Evolutionary conservation across 345 rosid species (phyloP).

Genomic region (Aquilaria yunnanensis): DNA sequence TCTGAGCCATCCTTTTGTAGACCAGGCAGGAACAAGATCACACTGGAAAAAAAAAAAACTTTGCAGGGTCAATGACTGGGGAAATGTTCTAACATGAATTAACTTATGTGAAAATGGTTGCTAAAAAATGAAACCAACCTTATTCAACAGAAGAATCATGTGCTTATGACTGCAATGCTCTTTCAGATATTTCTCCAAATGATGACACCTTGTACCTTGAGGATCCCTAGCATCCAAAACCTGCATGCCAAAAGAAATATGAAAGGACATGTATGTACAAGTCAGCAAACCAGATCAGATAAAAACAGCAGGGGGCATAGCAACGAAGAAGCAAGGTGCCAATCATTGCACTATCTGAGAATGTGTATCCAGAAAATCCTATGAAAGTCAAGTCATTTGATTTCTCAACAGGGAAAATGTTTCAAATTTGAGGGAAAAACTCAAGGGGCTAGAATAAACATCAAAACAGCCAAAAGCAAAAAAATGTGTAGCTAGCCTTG

Average conservation of each 20-base stretch:
- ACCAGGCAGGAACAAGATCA: constrained; percentile 97
- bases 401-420: too few species aligned
- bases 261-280: too few species aligned
- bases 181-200: constrained; percentile 80
- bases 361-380: too few species aligned
- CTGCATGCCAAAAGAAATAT: constrained; percentile 22
- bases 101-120: background rate
- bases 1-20: constrained; percentile 92
- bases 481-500: too few species aligned
- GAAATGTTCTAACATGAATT: background rate
- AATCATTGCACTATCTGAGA: too few species aligned
- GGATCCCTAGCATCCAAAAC: constrained; percentile 99
- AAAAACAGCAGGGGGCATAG: too few species aligned
- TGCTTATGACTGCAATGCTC: constrained; percentile 92
- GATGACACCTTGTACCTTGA: constrained; percentile 85
- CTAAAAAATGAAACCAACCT: constrained; percentile 37
- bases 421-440: too few species aligned
- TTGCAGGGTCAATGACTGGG: background rate
- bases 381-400: too few species aligned
- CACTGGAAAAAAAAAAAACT: constrained; percentile 38
- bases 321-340: too few species aligned
- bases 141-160: constrained; percentile 86
- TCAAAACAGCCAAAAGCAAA: too few species aligned
- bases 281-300: too few species aligned
- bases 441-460: too few species aligned